These are phyloP conservation scores for Schrenkiella parvula DNA, from an alignment of 345 rosid species.

Conservation along the genomic window DNA sequence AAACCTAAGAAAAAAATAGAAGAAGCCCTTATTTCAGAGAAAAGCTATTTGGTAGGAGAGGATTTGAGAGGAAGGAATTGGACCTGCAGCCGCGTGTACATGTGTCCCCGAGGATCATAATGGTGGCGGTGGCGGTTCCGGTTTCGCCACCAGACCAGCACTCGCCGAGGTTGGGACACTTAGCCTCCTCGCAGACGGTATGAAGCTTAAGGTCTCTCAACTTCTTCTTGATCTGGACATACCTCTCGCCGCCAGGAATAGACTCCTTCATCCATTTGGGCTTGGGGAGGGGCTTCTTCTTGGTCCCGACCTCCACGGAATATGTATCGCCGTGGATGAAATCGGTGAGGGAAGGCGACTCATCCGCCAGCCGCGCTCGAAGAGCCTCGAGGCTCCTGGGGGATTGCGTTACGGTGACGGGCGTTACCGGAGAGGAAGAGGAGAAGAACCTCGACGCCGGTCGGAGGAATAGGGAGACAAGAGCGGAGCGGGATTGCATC, in stretches of 20 bases:
- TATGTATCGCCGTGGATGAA: conserved; percentile 53
- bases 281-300: conserved; percentile 90
- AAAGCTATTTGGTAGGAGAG: too few species aligned
- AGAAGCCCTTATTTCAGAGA: background rate
- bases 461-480: conserved; percentile 34
- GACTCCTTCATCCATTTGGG: conserved; percentile 99
- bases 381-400: conserved; percentile 66
- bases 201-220: conserved; percentile 87
- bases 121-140: conserved; percentile 95
- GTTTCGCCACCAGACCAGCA: conserved; percentile 99
- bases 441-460: conserved; percentile 33
- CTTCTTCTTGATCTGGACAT: conserved; percentile 96
- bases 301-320: conserved; percentile 94
- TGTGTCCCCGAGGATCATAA: conserved; percentile 95
- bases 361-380: conserved; percentile 78
- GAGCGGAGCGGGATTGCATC: conserved; percentile 31
- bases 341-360: conserved; percentile 62
- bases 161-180: conserved; percentile 91
- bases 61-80: background rate
- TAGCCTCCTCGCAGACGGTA: conserved; percentile 97
- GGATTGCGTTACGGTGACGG: conserved; percentile 35
- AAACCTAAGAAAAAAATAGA: conserved; percentile 36
- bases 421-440: conserved; percentile 39
- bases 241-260: conserved; percentile 89
- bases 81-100: conserved; percentile 98